These are phyloP conservation scores for Citrus trifoliata DNA, from an alignment of 345 rosid genomes.

Conservation along the genomic window DNA sequence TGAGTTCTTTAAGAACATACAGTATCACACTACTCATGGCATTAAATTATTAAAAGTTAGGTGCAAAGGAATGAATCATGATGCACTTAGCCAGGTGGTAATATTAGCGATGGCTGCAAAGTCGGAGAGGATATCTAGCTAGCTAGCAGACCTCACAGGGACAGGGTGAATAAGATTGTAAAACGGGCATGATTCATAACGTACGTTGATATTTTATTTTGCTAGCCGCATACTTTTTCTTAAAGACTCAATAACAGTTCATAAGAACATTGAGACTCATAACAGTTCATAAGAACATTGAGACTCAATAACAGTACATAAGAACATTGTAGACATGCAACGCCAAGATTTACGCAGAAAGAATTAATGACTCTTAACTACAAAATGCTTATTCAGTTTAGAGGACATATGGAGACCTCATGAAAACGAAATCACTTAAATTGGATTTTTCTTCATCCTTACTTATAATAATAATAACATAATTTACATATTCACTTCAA, in stretches of 20 bases:
- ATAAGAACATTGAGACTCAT: neutral
- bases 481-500: neutral
- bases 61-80: too few relatives aligned
- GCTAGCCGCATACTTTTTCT: neutral
- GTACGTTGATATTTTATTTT: neutral
- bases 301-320: too few relatives aligned
- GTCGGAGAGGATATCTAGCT: neutral
- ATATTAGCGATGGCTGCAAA: neutral
- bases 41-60: neutral
- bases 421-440: slow-evolving; percentile 60
- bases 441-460: slow-evolving; percentile 35
- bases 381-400: slow-evolving; percentile 43
- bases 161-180: neutral
- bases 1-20: neutral
- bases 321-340: neutral
- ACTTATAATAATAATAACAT: slow-evolving; percentile 22
- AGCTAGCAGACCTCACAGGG: too few relatives aligned
- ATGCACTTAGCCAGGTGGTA: neutral
- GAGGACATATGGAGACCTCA: slow-evolving; percentile 33
- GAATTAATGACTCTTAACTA: slow-evolving; percentile 34
- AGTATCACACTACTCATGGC: neutral
- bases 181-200: neutral
- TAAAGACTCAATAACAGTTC: neutral
- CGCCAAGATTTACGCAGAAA: neutral
- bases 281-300: too few relatives aligned